These are phyloP conservation scores for Myriangium duriaei DNA, from an alignment of 2,329 filamentous ascomycete species.

Conservation along the genomic window DNA sequence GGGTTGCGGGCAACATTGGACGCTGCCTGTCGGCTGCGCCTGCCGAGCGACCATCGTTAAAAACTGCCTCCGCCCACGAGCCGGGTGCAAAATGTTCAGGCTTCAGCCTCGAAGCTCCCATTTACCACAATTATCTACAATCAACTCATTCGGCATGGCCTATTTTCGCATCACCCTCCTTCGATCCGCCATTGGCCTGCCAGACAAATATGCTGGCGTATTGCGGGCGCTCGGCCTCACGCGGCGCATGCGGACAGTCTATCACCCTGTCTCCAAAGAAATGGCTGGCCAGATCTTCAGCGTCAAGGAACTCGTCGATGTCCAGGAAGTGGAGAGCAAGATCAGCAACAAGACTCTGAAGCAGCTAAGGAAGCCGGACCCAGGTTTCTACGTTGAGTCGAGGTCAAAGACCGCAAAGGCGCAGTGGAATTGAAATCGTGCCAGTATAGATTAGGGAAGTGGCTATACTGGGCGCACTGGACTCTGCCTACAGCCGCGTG, in stretches of 20 bases:
- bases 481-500: too few relatives aligned
- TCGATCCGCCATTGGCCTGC: constrained; percentile 80
- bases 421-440: constrained; percentile 6
- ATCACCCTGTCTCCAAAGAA: constrained; percentile 69
- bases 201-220: constrained; percentile 60
- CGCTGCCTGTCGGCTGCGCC: not conserved
- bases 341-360: constrained; percentile 58
- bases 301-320: constrained; percentile 82
- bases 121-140: not conserved
- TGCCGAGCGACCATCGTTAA: not conserved
- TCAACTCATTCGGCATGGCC: not conserved
- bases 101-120: not conserved
- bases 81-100: not conserved
- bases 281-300: constrained; percentile 85
- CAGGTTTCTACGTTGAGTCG: constrained; percentile 70
- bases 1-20: not conserved
- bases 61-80: not conserved
- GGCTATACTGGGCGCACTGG: too few relatives aligned
- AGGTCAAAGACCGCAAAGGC: constrained; percentile 15
- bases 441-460: too few relatives aligned
- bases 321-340: constrained; percentile 59
- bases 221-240: constrained; percentile 76
- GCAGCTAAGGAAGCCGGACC: constrained; percentile 58
- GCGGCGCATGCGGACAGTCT: constrained; percentile 75
- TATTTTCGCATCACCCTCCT: constrained; percentile 78